These are phyloP conservation scores for Spongispora temasekensis DNA, from an alignment of 1,284 basidiomycete species.

Conservation along the genomic window DNA sequence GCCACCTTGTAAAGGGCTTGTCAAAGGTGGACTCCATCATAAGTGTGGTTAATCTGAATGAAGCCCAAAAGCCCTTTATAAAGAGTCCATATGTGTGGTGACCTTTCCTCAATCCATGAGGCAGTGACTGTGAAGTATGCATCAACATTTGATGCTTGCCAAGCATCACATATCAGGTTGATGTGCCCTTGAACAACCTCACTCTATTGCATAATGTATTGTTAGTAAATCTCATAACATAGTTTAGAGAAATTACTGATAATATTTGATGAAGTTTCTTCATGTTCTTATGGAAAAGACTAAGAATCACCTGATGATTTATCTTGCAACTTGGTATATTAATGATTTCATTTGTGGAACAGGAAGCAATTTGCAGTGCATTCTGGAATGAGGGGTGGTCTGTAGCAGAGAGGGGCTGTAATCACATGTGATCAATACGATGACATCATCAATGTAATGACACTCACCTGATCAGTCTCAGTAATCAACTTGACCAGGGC, in stretches of 20 bases:
- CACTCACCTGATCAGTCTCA: neutral
- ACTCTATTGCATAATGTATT: neutral
- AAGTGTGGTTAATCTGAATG: conserved; percentile 1
- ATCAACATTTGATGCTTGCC: conserved; percentile 1
- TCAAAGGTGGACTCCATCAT: neutral
- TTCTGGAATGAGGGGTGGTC: no score
- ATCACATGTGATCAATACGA: neutral
- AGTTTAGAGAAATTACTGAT: neutral
- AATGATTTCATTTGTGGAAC: neutral
- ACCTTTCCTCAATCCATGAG: no score
- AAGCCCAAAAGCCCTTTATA: neutral
- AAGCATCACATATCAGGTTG: conserved; percentile 8
- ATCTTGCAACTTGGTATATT: neutral
- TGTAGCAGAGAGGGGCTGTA: no score
- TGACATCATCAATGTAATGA: neutral
- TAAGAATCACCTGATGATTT: neutral
- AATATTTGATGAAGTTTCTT: neutral
- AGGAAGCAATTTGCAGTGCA: neutral
- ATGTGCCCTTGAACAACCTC: neutral
- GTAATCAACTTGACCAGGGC: neutral
- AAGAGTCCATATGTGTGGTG: neutral
- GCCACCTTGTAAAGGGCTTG: no score
- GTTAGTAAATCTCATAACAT: neutral
- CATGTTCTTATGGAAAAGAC: neutral
- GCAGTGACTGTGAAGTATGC: conserved; percentile 6